Evolutionary conservation across 495 filamentous ascomycete genomes (phyloP), one percentile per base, ranked within the genome.

Genomic region (Xylaria cubensis): DNA sequence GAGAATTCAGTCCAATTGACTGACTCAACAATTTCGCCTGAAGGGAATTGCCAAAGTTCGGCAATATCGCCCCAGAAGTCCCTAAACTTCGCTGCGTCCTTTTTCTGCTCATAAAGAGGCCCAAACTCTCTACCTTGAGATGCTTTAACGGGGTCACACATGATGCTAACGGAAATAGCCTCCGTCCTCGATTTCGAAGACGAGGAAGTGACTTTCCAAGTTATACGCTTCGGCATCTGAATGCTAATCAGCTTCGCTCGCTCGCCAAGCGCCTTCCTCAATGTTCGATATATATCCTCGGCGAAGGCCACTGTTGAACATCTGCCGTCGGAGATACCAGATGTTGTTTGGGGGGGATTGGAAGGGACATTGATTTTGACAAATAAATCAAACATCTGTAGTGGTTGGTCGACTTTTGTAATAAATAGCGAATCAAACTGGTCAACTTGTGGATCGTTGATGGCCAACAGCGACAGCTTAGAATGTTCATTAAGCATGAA

Each of bases 351-450:
- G 19, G 53, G 24, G 1, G 69, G n/a, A 63, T 71, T 70, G 42
- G 76, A 73, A 19, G 73, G 73, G 5, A 75, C 24, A 26, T 74
- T 72, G 41, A 87, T 71, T 29, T 74, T 78, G 21, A 88, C 64
- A 46, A 90, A 73, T 26, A 90, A 81, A 79, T 98, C 96, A 77
- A 91, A 98, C 66, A 85, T 89, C 50, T 92, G 86, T 32, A 90
- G 80, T n/a, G 88, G 85, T 42, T 91, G 82, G 74, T 95, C 85
- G 19, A 88, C 86, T 75, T 90, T 92, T 36, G 90, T 78, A 50
- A 97, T 93, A 78, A 99, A 98, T 8, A 92, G 89, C 4, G 90
- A 84, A 46, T 92, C 91, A 74, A 98, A 97, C 70, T 93, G 91
- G 76, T 97, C 93, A 64, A 89, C 87, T 24, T 88, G 80, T n/a